These are phyloP conservation scores for Hippophae gyantsensis DNA, from an alignment of 306 rosid genomes.

Conservation along the genomic window DNA sequence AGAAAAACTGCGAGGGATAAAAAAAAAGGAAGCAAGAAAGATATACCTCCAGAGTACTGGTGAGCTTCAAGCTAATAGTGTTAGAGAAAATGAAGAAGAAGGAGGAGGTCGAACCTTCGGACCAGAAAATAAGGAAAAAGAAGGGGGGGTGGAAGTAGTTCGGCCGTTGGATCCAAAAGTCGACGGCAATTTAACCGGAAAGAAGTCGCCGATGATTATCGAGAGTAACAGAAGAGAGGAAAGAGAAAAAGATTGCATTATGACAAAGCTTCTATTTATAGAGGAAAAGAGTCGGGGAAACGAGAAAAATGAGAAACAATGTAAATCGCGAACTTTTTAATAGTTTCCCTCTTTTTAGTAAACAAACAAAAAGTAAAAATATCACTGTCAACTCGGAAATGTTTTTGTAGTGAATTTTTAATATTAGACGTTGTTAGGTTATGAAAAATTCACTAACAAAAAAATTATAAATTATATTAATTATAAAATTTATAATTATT, in stretches of 20 bases:
- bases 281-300: not conserved
- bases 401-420: too few species aligned
- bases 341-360: too few species aligned
- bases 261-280: constrained; percentile 30
- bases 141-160: constrained; percentile 2
- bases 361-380: too few species aligned
- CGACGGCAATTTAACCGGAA: constrained; percentile 43
- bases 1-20: not conserved
- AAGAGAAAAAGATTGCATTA: not conserved
- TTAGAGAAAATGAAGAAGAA: not conserved
- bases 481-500: too few species aligned
- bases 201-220: not conserved
- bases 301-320: too few species aligned
- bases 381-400: too few species aligned
- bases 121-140: not conserved
- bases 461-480: too few species aligned
- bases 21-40: not conserved
- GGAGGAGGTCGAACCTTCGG: too few species aligned
- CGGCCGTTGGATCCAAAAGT: constrained; percentile 22
- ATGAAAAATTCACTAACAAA: too few species aligned
- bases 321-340: too few species aligned
- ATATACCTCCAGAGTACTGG: not conserved
- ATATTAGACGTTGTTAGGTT: too few species aligned
- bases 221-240: not conserved
- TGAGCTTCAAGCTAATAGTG: constrained; percentile 28